phyloP scores from a whole-genome alignment of 352 stramenopile species.

The Pythium rhizo-oryzae region DNA sequence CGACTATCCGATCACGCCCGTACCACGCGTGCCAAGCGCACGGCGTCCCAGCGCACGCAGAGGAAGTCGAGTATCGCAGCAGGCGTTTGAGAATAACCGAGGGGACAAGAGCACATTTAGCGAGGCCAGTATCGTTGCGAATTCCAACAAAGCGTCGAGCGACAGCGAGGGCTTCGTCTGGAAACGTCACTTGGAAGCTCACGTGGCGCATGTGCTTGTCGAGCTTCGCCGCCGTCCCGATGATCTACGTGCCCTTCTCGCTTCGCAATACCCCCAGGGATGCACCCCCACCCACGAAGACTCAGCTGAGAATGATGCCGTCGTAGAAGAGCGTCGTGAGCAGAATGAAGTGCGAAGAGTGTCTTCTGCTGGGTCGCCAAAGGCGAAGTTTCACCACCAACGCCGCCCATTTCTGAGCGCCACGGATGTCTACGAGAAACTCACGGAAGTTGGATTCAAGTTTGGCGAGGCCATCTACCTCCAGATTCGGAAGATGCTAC shows the following conservation, averaged over 20 bases:
- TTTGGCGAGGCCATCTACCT: slow-evolving; percentile 55
- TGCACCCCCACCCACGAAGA: slow-evolving; percentile 4
- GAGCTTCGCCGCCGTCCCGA: slow-evolving; percentile 41
- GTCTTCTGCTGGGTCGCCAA: not conserved
- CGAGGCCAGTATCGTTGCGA: not conserved
- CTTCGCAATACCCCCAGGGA: slow-evolving; percentile 32
- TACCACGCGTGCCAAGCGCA: slow-evolving; percentile 12
- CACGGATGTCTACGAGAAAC: slow-evolving; percentile 37
- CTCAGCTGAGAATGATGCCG: slow-evolving; percentile 19
- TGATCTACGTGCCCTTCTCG: slow-evolving; percentile 39
- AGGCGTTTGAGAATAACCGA: not conserved
- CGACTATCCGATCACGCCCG: slow-evolving; percentile 24
- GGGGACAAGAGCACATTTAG: not conserved
- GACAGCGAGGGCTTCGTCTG: slow-evolving; percentile 23
- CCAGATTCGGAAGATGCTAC: slow-evolving; percentile 41
- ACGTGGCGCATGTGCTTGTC: slow-evolving; percentile 49
- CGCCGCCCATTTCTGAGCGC: slow-evolving; percentile 5
- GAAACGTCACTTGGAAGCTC: slow-evolving; percentile 45
- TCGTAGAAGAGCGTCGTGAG: not conserved
- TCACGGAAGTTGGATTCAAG: slow-evolving; percentile 37
- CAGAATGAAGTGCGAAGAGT: not conserved
- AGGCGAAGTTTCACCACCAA: not conserved
- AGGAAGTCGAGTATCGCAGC: not conserved
- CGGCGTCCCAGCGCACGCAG: not conserved
- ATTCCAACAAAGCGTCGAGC: not conserved